Evolutionary conservation across 2,329 filamentous ascomycete genomes (phyloP), one percentile per base, ranked within the genome.

Genomic region (Anthostomella pinea): DNA sequence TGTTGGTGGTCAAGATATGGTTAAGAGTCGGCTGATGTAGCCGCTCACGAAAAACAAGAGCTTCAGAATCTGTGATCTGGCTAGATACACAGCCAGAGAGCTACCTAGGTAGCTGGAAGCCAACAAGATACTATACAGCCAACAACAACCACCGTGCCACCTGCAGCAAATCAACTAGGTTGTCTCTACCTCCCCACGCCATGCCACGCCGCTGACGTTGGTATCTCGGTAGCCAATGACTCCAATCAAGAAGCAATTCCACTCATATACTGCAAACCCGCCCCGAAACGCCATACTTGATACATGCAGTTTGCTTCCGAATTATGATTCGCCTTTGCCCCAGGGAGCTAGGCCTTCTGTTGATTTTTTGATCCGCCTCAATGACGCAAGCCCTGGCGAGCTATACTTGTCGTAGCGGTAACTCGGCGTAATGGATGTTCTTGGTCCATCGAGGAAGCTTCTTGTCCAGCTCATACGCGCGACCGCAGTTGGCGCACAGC

Each of bases 401-500:
- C 32, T 45, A 48, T 40, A 45, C 29, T 19, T 38, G 38, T 16
- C 45, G 39, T 13, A 48, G 26, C n/a, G 42, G 45, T 10, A 38
- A n/a, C 27, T 48, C 45, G 22, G 15, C n/a, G 3, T 23, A 20
- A 36, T 89, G 87, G 30, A 91, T 69, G 43, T 82, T 77, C 56
- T 81, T 81, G 3, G 80, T 81, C 82, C 83, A 89, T 18, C 81
- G 78, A 7, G 91, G 90, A 1, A 95, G 73, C 48, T 83, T 82
- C 64, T 87, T 84, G 63, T 94, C 87, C 36, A 88, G 83, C 65
- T 96, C 91, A 60, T 86, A 96, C 14, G 91, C 67, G 51, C 90
- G 83, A 38, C 89, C 91, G 60, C 91, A 97, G 60, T 95, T 96
- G 64, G 90, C 86, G 68, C 91, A 97, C 4, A 97, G 78, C 19